These are phyloP conservation scores for Harringtonia aguacate DNA, from an alignment of 2,329 filamentous ascomycete species.

Conservation along the genomic window DNA sequence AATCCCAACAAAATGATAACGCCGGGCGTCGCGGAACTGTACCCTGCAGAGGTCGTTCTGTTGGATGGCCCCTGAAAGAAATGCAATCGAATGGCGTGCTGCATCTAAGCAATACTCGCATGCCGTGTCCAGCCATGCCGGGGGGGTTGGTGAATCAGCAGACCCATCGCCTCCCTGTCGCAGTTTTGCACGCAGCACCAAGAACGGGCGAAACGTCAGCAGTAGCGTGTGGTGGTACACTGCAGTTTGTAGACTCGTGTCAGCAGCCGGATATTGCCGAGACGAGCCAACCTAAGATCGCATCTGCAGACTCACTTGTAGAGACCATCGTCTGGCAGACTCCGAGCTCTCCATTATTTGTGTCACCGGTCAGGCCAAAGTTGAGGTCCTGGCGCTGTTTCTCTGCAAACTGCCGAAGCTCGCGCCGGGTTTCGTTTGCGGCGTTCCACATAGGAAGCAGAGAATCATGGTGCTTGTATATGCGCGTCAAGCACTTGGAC, in stretches of 20 bases:
- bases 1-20: neutral
- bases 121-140: conserved; percentile 10
- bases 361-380: conserved; percentile 7
- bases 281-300: too few species aligned
- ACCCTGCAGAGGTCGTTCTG: conserved; percentile 9
- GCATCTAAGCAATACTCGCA: conserved; percentile 11
- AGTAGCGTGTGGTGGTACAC: conserved; percentile 13
- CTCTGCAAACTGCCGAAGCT: conserved; percentile 10
- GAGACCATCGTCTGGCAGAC: conserved; percentile 12
- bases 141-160: conserved; percentile 4
- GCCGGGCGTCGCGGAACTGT: neutral
- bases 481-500: conserved; percentile 8
- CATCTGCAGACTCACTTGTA: conserved; percentile 3
- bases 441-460: conserved; percentile 11
- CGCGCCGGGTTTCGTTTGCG: conserved; percentile 10
- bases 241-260: neutral
- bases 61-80: conserved; percentile 6
- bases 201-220: conserved; percentile 11
- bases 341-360: conserved; percentile 6
- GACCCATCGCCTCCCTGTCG: conserved; percentile 3
- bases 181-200: conserved; percentile 11
- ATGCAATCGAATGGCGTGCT: conserved; percentile 8
- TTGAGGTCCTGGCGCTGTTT: conserved; percentile 7
- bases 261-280: too few species aligned
- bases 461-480: conserved; percentile 12